Evolutionary conservation across 768 basidiomycete genomes (phyloP), one percentile per base, ranked within the genome.

Genomic region (Termitomyces heimii): DNA sequence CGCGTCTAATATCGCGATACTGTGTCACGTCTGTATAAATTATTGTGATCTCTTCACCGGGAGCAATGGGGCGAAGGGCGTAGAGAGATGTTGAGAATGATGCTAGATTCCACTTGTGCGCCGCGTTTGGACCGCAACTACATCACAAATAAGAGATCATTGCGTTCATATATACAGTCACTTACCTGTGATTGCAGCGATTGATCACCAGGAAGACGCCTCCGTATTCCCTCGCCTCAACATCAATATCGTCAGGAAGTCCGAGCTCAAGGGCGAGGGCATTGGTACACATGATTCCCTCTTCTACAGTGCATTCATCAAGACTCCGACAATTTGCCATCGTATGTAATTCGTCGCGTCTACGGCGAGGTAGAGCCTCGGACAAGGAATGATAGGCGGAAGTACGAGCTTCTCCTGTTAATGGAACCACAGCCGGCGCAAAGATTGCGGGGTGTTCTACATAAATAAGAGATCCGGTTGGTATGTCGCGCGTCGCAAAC

Each of bases 61-160:
- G 62, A 26, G 55, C 51, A 53, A 79, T 75, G 22, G 67, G 59
- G 6, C 77, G 70, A 9, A 77, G 67, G 3, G 79, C 73, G 56
- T 75, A 77, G 31, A 80, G 61, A 3, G 72, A 69, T 12, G 71
- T 62, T 3, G 76, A 73, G 55, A 79, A 71, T 1, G 70, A 69
- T 3, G 67, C 60, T 16, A 66, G 63, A 53, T 77, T 70, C 77
- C 78, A 81, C 60, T 72, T 75, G 28, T 75, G 63, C 12, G 71
- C 71, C 3, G 74, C 75, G 59, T 79, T 78, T 6, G 77, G 75
- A 20, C 74, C 74, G 56, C 79, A 81, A 58, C 77, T 78, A 43
- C 26, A 43, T 39, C 13, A 29, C 4, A 37, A 26, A 55, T 43
- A 12, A 24, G 34, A 52, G 5, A n/a, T 22, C 26, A 1, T 24